Evolutionary conservation across 2,329 filamentous ascomycete genomes (phyloP).

Genomic region (Aspergillus texensis): DNA sequence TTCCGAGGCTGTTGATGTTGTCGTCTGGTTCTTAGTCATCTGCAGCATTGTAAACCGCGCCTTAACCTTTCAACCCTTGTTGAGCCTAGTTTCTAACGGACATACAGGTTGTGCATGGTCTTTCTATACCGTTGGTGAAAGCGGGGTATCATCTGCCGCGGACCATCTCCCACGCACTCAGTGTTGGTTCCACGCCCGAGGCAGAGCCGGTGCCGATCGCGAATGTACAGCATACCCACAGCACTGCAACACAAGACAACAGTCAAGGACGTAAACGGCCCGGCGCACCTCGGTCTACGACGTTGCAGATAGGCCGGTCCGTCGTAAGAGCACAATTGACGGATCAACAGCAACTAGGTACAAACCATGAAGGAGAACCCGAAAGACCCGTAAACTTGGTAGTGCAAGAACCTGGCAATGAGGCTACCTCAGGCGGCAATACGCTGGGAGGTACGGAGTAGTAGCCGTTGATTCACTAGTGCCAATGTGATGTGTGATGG

Average conservation of each 20-base stretch:
- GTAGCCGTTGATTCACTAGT: neutral
- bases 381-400: slow-evolving; percentile 37
- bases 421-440: neutral
- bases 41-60: slow-evolving; percentile 70
- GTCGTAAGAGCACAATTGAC: slow-evolving; percentile 23
- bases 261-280: slow-evolving; percentile 32
- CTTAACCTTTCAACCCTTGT: neutral
- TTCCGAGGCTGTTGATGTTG: slow-evolving; percentile 66
- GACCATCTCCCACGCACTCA: slow-evolving; percentile 50
- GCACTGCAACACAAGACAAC: slow-evolving; percentile 34
- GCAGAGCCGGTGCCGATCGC: slow-evolving; percentile 33
- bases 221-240: slow-evolving; percentile 33
- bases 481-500: neutral
- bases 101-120: slow-evolving; percentile 70
- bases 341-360: slow-evolving; percentile 25
- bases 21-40: slow-evolving; percentile 84
- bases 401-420: slow-evolving; percentile 4
- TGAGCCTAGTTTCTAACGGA: neutral
- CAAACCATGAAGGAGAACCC: slow-evolving; percentile 31
- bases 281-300: slow-evolving; percentile 19
- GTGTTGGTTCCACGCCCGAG: slow-evolving; percentile 38
- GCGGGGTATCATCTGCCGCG: slow-evolving; percentile 50
- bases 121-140: slow-evolving; percentile 72
- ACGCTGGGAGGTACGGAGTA: neutral
- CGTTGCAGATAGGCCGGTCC: slow-evolving; percentile 33